Conservation (phyloP, 208 protist genomes). For the Tetramitus jugosus region DNA sequence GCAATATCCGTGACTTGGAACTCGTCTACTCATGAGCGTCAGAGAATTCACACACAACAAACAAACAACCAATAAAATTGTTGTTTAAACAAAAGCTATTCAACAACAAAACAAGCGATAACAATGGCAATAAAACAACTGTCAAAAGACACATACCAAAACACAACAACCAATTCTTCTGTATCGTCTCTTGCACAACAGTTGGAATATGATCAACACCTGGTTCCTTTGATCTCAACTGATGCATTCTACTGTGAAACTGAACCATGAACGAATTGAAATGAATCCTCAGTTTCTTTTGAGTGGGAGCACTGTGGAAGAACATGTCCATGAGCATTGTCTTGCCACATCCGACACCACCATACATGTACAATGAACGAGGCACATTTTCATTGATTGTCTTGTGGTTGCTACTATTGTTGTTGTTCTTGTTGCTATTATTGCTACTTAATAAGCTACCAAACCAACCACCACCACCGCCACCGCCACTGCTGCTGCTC, state of each 20-base stretch:
- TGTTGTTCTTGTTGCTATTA: not conserved
- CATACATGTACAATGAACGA: constrained; percentile 71
- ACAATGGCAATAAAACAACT: no score
- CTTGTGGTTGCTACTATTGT: not conserved
- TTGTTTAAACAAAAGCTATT: not conserved
- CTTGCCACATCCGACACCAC: constrained; percentile 89
- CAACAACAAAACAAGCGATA: constrained; percentile 5
- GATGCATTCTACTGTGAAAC: constrained; percentile 69
- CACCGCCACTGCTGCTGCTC: not conserved
- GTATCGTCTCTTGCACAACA: constrained; percentile 67
- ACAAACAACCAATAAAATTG: not conserved
- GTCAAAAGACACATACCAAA: no score
- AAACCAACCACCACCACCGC: not conserved
- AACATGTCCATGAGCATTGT: constrained; percentile 91
- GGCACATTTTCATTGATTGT: not conserved
- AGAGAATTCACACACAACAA: no score
- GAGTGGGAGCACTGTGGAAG: constrained; percentile 62
- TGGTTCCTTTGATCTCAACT: constrained; percentile 42
- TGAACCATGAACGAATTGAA: constrained; percentile 92
- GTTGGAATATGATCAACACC: constrained; percentile 32
- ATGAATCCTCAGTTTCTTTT: constrained; percentile 79
- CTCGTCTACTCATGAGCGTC: no score
- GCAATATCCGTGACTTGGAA: constrained; percentile 81
- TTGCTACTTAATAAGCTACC: not conserved
- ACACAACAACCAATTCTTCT: constrained; percentile 77